Evolutionary conservation across 805 yeast species (phyloP), one percentile per base, ranked within the genome.

Genomic region (Teunomyces pallodes): DNA sequence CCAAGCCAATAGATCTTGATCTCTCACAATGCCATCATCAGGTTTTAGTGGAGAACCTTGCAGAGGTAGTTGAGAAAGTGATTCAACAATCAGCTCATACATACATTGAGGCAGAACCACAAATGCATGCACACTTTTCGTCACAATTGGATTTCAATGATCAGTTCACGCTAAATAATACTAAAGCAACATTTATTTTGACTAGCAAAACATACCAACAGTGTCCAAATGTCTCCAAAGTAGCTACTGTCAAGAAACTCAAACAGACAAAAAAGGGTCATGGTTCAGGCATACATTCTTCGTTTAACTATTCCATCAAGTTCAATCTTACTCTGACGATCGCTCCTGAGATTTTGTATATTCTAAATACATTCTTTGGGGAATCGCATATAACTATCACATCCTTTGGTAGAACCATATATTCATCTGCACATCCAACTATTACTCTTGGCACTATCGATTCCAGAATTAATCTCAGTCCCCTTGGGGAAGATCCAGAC

Each of bases 211-310:
- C 52, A 3, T 50, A 9, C 47, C 54, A 41, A 10, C 16, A 45
- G 9, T 42, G 48, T 9, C 54, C 57, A 8, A 39, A 48, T 24
- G 24, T 54, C 27, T 40, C 50, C 27, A 41, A 43, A 9, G 12
- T 46, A 7, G 49, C 51, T 27, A 41, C 52, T 20, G 46, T 50
- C 7, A 48, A 47, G 31, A 52, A 50, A 30, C 28, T 59, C 12
- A 32, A 45, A 5, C 48, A 46, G 10, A 46, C 56, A 14, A 60
- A 60, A 36, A 44, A 38, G 16, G 64, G 64, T 12, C 64, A 60
- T 42, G 64, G 64, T 0, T 45, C 61, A 7, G 45, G 48, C 27
- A 44, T 50, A 35, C 38, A 45, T 24, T 61, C 54, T 5, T 41
- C 53, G 5, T 52, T 41, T 44, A 43, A 41, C 36, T 44, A 55